phyloP scores from a whole-genome alignment of 1,284 basidiomycete genomes.

The Fistulinella staudtii region DNA sequence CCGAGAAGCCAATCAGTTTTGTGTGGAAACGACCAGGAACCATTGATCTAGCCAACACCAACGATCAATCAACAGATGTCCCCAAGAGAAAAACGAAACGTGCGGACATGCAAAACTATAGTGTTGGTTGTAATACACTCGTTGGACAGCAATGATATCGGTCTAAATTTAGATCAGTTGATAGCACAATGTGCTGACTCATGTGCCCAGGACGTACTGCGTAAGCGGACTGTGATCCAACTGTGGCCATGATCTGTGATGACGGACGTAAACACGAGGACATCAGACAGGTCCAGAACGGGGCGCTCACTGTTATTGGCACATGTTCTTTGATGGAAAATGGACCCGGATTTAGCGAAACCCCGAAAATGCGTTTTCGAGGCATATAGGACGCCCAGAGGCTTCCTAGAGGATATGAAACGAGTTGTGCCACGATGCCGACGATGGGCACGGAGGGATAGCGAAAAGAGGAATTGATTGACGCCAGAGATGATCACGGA shows the following conservation, averaged over 20 bases:
- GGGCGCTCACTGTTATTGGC: constrained; percentile 43
- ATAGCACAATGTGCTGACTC: background rate
- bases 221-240: constrained; percentile 41
- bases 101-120: constrained; percentile 34
- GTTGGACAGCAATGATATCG: constrained; percentile 39
- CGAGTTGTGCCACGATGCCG: constrained; percentile 48
- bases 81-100: constrained; percentile 2
- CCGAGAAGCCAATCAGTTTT: constrained; percentile 45
- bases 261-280: background rate
- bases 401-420: constrained; percentile 56
- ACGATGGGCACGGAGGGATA: constrained; percentile 47
- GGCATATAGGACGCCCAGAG: constrained; percentile 51
- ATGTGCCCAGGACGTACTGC: constrained; percentile 28
- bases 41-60: constrained; percentile 29
- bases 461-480: constrained; percentile 57
- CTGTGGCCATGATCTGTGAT: constrained; percentile 50
- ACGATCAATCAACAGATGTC: constrained; percentile 3
- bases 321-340: constrained; percentile 77
- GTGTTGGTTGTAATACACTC: constrained; percentile 34
- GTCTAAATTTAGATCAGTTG: constrained; percentile 48
- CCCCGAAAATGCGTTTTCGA: constrained; percentile 43
- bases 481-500: constrained; percentile 50
- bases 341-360: constrained; percentile 64
- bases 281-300: background rate
- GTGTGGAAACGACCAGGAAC: constrained; percentile 40